These are phyloP conservation scores for Hyphopichia khmerensis DNA, from an alignment of 1,139 yeast species.

Conservation along the genomic window DNA sequence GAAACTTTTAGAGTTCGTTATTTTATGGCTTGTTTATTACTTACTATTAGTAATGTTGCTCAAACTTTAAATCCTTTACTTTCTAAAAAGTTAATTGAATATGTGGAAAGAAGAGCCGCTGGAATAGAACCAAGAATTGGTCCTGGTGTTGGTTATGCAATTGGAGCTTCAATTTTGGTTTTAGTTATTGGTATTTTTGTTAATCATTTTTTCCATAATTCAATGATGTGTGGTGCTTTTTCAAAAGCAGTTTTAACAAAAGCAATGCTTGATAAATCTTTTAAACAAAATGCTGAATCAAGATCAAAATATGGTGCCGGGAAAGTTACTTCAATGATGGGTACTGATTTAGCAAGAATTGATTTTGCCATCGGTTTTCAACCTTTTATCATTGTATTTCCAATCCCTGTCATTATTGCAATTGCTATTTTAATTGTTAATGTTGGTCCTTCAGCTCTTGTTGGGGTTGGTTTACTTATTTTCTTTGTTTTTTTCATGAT, in stretches of 20 bases:
- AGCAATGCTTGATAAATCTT: constrained; percentile 31
- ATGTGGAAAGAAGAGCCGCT: constrained; percentile 20
- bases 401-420: constrained; percentile 58
- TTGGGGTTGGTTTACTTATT: constrained; percentile 53
- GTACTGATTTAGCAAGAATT: constrained; percentile 77
- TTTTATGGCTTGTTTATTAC: constrained; percentile 33
- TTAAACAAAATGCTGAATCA: constrained; percentile 25
- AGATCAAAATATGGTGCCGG: constrained; percentile 29
- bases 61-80: constrained; percentile 27
- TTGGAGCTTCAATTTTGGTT: constrained; percentile 22
- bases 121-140: constrained; percentile 23
- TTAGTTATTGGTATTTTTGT: constrained; percentile 44
- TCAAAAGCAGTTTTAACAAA: constrained; percentile 36
- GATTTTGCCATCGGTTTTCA: constrained; percentile 75
- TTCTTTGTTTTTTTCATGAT: constrained; percentile 47
- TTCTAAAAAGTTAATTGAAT: constrained; percentile 27
- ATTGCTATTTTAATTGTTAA: constrained; percentile 66
- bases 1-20: constrained; percentile 58
- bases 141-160: constrained; percentile 31
- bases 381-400: constrained; percentile 62
- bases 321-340: constrained; percentile 52
- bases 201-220: constrained; percentile 62
- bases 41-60: constrained; percentile 17
- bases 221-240: constrained; percentile 48
- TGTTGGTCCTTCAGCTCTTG: constrained; percentile 71